Evolutionary conservation across 305 asterid genomes (phyloP).

Genomic region (Fraxinus angustifolia): DNA sequence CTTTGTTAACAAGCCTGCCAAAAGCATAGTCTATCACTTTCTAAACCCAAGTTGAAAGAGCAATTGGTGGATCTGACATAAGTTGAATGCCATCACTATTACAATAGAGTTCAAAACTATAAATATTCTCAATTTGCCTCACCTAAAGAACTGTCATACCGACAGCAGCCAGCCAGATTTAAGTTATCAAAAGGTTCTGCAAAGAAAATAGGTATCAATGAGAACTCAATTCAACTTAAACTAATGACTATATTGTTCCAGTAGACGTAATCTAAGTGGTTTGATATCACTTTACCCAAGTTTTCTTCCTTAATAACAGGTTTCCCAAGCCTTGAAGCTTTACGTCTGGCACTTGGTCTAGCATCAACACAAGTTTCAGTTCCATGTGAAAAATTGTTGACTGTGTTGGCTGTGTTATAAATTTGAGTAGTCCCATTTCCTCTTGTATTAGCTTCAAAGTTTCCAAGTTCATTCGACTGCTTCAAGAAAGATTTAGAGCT

Average conservation of each 20-base stretch:
- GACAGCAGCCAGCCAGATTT: slow-evolving; percentile 39
- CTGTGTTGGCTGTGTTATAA: slow-evolving; percentile 28
- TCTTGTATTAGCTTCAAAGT: slow-evolving; percentile 15
- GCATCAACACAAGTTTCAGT: slow-evolving; percentile 26
- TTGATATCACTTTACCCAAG: slow-evolving; percentile 38
- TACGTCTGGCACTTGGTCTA: slow-evolving; percentile 30
- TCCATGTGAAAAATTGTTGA: slow-evolving; percentile 22
- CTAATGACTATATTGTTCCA: slow-evolving; percentile 15
- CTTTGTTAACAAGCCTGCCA: slow-evolving; percentile 75
- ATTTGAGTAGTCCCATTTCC: slow-evolving; percentile 27
- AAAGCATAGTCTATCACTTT: slow-evolving; percentile 12
- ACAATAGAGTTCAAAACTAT: slow-evolving; percentile 1
- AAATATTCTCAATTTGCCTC: slow-evolving; percentile 18
- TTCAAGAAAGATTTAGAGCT: slow-evolving; percentile 25
- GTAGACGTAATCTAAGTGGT: background rate
- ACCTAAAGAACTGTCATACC: slow-evolving; percentile 88
- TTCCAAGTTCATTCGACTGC: slow-evolving; percentile 33
- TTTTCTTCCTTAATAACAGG: slow-evolving; percentile 33
- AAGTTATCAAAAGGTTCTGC: slow-evolving; percentile 50
- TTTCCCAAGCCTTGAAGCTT: slow-evolving; percentile 37
- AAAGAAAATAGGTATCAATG: slow-evolving; percentile 22
- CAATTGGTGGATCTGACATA: background rate
- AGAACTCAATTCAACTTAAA: slow-evolving; percentile 15
- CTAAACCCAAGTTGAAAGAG: slow-evolving; percentile 1
- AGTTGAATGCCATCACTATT: background rate